Conservation (phyloP, 345 rosid genomes). For the Rhizophora apiculata region DNA sequence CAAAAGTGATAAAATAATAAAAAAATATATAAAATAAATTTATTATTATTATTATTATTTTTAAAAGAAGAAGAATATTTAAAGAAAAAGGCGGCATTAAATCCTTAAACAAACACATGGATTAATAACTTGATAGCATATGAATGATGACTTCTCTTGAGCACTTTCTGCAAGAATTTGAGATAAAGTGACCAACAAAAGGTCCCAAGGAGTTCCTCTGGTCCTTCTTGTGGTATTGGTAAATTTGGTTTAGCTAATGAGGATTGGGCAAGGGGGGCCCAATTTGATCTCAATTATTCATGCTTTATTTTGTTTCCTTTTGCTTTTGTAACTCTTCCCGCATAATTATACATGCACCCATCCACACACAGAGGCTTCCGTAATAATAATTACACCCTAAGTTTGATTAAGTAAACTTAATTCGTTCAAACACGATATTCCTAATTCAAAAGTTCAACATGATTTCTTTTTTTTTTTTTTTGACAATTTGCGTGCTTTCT, state of each 20-base stretch:
- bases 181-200: conserved; percentile 4
- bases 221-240: not conserved
- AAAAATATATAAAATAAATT: no score
- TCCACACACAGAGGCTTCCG: not conserved
- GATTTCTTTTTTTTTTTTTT: no score
- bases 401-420: no score
- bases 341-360: not conserved
- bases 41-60: no score
- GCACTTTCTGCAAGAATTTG: not conserved
- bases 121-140: not conserved
- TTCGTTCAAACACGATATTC: no score
- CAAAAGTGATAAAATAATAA: no score
- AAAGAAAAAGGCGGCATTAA: not conserved
- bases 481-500: no score
- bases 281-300: conserved; percentile 1
- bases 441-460: no score
- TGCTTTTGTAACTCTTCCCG: not conserved
- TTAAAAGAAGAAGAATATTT: not conserved
- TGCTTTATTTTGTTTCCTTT: conserved; percentile 1
- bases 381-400: no score
- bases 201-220: not conserved
- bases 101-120: not conserved
- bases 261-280: not conserved
- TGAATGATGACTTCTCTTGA: not conserved
- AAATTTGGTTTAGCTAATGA: not conserved